Evolutionary conservation across 2,329 filamentous ascomycete species (phyloP).

Genomic region (Herpomyces periplanetae): DNA sequence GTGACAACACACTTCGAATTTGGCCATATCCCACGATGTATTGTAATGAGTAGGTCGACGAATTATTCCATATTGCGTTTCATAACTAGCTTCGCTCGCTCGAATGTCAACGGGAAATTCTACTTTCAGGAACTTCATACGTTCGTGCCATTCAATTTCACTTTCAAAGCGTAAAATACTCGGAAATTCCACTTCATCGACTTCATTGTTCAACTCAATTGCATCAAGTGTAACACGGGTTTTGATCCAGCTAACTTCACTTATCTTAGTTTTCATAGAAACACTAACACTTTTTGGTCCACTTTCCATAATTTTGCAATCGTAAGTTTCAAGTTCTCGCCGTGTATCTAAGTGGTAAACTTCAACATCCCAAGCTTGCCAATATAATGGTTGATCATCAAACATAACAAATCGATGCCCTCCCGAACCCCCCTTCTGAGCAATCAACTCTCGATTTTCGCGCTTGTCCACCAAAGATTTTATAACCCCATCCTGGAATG

Average conservation of each 20-base stretch:
- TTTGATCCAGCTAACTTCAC: conserved; percentile 44
- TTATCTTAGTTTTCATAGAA: conserved; percentile 50
- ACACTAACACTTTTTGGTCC: conserved; percentile 40
- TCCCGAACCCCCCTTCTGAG: conserved; percentile 26
- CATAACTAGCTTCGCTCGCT: conserved; percentile 73
- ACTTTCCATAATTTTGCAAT: conserved; percentile 27
- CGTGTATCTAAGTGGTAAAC: conserved; percentile 72
- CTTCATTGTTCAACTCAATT: too few species aligned
- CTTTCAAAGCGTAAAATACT: conserved; percentile 28
- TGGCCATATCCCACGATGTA: conserved; percentile 87
- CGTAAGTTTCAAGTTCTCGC: conserved; percentile 25
- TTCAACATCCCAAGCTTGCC: conserved; percentile 94
- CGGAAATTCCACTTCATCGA: conserved; percentile 21
- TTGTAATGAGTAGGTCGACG: conserved; percentile 86
- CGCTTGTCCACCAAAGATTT: conserved; percentile 41
- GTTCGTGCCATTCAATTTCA: conserved; percentile 87
- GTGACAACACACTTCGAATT: conserved; percentile 85
- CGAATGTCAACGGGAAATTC: conserved; percentile 66
- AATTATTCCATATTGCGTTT: conserved; percentile 69
- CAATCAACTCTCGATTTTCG: conserved; percentile 34
- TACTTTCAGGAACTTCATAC: conserved; percentile 90
- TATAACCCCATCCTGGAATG: conserved; percentile 33
- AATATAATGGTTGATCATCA: conserved; percentile 85
- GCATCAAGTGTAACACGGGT: conserved; percentile 36
- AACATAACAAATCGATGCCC: conserved; percentile 83